Conservation (phyloP, 176 grass and related monocot genomes). For the Ensete ventricosum region DNA sequence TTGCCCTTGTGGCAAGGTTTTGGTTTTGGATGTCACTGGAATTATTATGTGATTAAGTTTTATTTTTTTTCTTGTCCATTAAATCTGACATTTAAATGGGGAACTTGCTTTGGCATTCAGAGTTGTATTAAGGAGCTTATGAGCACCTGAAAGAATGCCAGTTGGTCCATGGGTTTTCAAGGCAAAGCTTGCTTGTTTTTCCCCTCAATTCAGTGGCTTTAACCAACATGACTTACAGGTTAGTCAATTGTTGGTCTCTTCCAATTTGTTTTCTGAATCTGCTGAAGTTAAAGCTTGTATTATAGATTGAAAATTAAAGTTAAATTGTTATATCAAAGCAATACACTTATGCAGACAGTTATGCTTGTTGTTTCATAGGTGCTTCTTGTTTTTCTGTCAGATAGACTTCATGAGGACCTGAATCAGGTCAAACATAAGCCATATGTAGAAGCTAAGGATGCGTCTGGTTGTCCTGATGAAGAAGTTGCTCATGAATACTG, state of each 20-base stretch:
- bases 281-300: neutral
- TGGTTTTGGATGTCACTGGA: neutral
- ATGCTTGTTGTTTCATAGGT: slow-evolving; percentile 35
- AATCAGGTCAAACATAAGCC: slow-evolving; percentile 90
- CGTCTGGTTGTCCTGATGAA: slow-evolving; percentile 59
- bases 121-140: slow-evolving; percentile 70
- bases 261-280: neutral
- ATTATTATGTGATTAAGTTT: neutral
- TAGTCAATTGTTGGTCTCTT: slow-evolving; percentile 13
- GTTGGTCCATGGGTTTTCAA: slow-evolving; percentile 71
- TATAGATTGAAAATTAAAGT: neutral
- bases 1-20: neutral
- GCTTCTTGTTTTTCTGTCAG: slow-evolving; percentile 93
- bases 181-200: slow-evolving; percentile 73
- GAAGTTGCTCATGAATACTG: slow-evolving; percentile 96
- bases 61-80: neutral
- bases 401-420: slow-evolving; percentile 94
- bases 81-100: slow-evolving; percentile 39
- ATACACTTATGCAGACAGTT: neutral
- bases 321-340: neutral
- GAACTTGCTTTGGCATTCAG: slow-evolving; percentile 96
- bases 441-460: slow-evolving; percentile 87
- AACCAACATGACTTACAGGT: slow-evolving; percentile 99
- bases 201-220: slow-evolving; percentile 86
- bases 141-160: slow-evolving; percentile 44